These are phyloP conservation scores for Trichoderma harzianum DNA, from an alignment of 2,329 filamentous ascomycete species.

Conservation along the genomic window DNA sequence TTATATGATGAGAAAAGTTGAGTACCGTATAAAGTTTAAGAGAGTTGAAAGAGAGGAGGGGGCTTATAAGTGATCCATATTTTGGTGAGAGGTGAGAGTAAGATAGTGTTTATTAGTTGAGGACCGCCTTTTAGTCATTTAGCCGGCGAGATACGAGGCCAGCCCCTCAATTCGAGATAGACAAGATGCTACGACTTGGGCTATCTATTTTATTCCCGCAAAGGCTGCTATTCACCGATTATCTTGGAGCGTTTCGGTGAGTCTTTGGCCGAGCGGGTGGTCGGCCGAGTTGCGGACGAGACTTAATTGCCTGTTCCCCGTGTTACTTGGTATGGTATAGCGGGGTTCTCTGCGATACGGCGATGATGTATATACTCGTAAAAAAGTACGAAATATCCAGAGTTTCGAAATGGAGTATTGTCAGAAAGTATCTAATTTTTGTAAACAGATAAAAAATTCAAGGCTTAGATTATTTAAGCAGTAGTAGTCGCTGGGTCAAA, in stretches of 20 bases:
- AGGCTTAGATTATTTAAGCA: too few relatives aligned
- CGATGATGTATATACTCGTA: neutral
- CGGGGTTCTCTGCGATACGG: neutral
- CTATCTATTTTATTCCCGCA: neutral
- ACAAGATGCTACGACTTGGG: neutral
- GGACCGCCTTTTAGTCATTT: neutral
- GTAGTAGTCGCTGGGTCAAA: too few relatives aligned
- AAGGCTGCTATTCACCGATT: too few relatives aligned
- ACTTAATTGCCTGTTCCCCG: neutral
- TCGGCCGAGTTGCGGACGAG: slow-evolving; percentile 4
- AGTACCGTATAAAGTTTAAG: neutral
- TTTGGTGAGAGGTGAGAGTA: neutral
- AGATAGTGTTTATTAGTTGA: neutral
- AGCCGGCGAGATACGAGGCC: neutral
- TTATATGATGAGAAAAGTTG: neutral
- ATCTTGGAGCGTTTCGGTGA: neutral
- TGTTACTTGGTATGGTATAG: neutral
- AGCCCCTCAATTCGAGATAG: neutral
- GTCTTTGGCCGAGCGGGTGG: neutral
- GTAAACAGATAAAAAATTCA: too few relatives aligned
- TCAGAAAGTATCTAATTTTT: too few relatives aligned
- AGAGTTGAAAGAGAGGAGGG: neutral
- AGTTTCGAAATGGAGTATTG: neutral
- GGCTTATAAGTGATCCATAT: neutral
- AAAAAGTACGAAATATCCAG: neutral